These are phyloP conservation scores for Aspergillus intermedius DNA, from an alignment of 2,329 filamentous ascomycete species.

Conservation along the genomic window DNA sequence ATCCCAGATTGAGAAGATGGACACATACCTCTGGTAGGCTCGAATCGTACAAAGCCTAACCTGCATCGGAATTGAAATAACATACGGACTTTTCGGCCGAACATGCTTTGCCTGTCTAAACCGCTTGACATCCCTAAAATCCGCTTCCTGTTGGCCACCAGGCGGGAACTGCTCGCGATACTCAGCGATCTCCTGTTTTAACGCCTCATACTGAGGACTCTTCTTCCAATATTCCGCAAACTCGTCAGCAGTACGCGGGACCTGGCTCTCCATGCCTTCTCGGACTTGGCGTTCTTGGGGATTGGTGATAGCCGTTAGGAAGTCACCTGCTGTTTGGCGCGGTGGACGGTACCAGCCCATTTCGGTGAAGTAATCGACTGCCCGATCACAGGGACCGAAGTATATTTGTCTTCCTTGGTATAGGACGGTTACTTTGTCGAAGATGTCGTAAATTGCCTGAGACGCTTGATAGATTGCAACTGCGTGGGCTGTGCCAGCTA, in stretches of 20 bases:
- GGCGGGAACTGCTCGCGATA: slow-evolving; percentile 27
- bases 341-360: slow-evolving; percentile 63
- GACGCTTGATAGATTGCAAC: slow-evolving; percentile 55
- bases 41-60: slow-evolving; percentile 73
- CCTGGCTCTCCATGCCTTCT: slow-evolving; percentile 53
- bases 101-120: slow-evolving; percentile 33
- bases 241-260: slow-evolving; percentile 62
- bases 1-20: background rate
- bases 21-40: slow-evolving; percentile 59
- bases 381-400: slow-evolving; percentile 57
- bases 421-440: slow-evolving; percentile 68
- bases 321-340: slow-evolving; percentile 63
- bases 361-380: slow-evolving; percentile 59
- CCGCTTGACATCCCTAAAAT: slow-evolving; percentile 26
- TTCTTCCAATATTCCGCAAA: slow-evolving; percentile 51
- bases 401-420: slow-evolving; percentile 75
- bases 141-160: slow-evolving; percentile 24
- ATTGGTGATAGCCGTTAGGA: slow-evolving; percentile 63
- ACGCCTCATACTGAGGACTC: slow-evolving; percentile 24
- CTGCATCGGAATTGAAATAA: slow-evolving; percentile 70
- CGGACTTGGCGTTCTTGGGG: slow-evolving; percentile 52
- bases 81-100: slow-evolving; percentile 55
- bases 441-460: slow-evolving; percentile 52
- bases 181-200: slow-evolving; percentile 30
- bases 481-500: slow-evolving; percentile 45